Evolutionary conservation across 1,284 basidiomycete species (phyloP), one percentile per base, ranked within the genome.

Genomic region (Puccinia polysora): DNA sequence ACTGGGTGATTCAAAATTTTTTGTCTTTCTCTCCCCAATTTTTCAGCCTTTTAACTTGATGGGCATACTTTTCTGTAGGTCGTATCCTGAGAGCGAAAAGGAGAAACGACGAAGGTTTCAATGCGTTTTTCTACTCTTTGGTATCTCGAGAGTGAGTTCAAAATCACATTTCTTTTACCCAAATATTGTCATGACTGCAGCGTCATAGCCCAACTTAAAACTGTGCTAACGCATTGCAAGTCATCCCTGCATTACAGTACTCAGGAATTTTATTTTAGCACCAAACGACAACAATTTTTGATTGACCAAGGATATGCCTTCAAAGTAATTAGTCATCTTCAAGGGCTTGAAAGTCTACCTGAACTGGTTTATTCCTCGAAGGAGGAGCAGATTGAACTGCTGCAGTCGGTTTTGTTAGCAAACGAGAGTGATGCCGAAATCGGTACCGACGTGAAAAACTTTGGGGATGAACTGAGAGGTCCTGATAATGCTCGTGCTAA

Each of bases 211-310:
- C 63, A 7, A 25, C 20, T 53, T 53, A 7, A 53, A 28, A 23
- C 50, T 32, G 38, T 18, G 30, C 6, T 7, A 38, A 65, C 36
- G 60, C 58, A 3, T 15, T 15, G 3, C 12, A 2, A 38, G 1
- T 23, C 55, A 20, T 2, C 12, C 0, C 30, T 25, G 10, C 1
- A n/a, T 14, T 12, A 14, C 47, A 76, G 77, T 82, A 99, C 96
- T 0, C 91, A 96, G 78, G 96, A 98, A 82, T 98, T 98, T 92
- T 98, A 89, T 82, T 99, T 97, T 84, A 95, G 91, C 78, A 97
- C 96, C 14, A 98, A 98, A 82, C 87, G 96, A 23, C 96, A 98
- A 80, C 93, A 97, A 78, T 99, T 99, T 83, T 83, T 99, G 76
- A 96, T 99, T 78, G 96, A 98, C 81, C 82, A 97, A 82, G 94